Evolutionary conservation across 139 green algal species (phyloP), one percentile per base, ranked within the genome.

Genomic region (Deuterostichococcus epilithicus): DNA sequence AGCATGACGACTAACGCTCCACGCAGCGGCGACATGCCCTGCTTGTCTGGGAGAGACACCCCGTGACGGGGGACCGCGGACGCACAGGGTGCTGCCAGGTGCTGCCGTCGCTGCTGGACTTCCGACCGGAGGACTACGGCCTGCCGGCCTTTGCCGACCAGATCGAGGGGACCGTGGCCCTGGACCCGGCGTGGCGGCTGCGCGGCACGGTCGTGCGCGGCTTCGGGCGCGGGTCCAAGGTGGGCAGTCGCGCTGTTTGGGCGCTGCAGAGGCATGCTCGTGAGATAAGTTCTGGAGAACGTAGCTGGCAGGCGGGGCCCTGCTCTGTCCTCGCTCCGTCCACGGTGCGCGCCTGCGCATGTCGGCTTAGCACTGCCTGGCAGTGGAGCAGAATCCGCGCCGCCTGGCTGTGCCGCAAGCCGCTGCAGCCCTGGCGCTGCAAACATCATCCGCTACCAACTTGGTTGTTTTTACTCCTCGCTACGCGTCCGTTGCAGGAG

Each of bases 171-270:
- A 77, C 72, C 0, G 81, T 92, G 4, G 86, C 85, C 5, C 63
- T 96, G 72, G 82, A 94, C 37, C 77, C 76, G 10, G 42, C 84
- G 26, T 84, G 94, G 72, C 81, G 75, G 42, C 81, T 97, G 32
- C 85, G 82, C 22, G 94, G 94, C 6, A 86, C 77, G 2, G 94
- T 98, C 45, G 89, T 98, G 5, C 91, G 90, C 67, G 94, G 94
- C n/a, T 98, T 98, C 82, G 94, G 94, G 0, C 77, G 94, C 23
- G 94, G 94, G 5, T 91, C 84, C 35, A 94, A 93, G 81, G 86
- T 91, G 68, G 2, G 81, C 59, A 1, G 30, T 52, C 20, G 5
- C 25, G 18, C 34, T 52, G n/a, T 33, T 63, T 73, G 5, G 1
- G 25, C n/a, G 13, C 42, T 52, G 42, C 13, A 23, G n/a, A n/a